Conservation (phyloP, 1,139 yeast species). For the Diutina neorugosa region DNA sequence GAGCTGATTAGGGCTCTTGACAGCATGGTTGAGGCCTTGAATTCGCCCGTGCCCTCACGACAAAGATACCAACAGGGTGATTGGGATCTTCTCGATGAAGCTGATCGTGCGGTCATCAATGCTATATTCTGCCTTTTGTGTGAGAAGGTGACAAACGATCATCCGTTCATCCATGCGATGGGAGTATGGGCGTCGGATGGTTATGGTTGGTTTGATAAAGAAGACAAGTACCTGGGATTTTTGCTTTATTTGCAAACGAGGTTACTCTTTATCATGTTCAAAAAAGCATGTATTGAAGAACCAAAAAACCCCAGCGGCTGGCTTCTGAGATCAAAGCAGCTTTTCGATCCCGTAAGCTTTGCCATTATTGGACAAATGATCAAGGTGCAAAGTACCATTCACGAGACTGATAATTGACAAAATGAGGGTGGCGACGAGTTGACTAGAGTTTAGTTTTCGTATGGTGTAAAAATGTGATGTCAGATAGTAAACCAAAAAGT, state of each 20-base stretch:
- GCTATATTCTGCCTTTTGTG: not conserved
- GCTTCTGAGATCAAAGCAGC: too few relatives aligned
- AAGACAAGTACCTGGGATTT: too few relatives aligned
- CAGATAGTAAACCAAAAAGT: too few relatives aligned
- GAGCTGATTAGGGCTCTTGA: not conserved
- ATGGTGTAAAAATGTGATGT: too few relatives aligned
- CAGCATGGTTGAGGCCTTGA: not conserved
- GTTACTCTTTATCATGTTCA: not conserved
- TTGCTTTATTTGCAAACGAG: not conserved
- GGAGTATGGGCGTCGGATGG: not conserved
- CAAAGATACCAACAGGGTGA: not conserved
- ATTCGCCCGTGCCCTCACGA: not conserved
- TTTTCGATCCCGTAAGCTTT: too few relatives aligned
- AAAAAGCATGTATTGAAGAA: not conserved
- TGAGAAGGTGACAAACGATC: not conserved
- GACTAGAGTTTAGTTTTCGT: too few relatives aligned
- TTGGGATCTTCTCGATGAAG: not conserved
- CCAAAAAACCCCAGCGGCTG: not conserved
- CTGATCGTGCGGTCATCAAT: not conserved
- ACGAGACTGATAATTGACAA: too few relatives aligned
- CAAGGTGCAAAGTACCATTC: too few relatives aligned
- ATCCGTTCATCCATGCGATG: not conserved
- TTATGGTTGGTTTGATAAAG: not conserved
- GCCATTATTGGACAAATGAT: too few relatives aligned
- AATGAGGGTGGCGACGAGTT: too few relatives aligned